Conservation (phyloP, 75 land plant species). For the Pinus tabuliformis region DNA sequence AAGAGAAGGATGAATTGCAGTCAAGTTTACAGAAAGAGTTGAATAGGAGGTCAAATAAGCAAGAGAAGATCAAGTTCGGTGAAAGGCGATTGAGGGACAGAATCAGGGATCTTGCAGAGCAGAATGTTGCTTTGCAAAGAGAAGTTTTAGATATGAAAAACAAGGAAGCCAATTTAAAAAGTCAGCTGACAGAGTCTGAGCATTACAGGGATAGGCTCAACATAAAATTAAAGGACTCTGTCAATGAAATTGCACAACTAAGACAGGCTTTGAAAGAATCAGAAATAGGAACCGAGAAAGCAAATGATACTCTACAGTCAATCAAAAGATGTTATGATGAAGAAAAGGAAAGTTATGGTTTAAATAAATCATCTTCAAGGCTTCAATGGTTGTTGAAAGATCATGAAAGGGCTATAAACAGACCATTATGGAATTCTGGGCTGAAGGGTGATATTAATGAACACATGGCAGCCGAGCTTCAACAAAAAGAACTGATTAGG, state of each 20-base stretch:
- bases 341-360: constrained; percentile 58
- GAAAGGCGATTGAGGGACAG: constrained; percentile 73
- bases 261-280: constrained; percentile 34
- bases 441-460: constrained; percentile 37
- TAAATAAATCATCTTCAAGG: constrained; percentile 48
- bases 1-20: too few species aligned
- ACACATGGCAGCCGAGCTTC: constrained; percentile 40
- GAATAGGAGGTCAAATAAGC: too few species aligned
- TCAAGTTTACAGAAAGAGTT: too few species aligned
- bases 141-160: constrained; percentile 56
- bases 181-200: constrained; percentile 27
- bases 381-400: constrained; percentile 68
- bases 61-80: constrained; percentile 51
- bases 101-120: constrained; percentile 80
- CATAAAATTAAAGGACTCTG: constrained; percentile 28
- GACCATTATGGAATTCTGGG: constrained; percentile 41
- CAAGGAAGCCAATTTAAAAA: constrained; percentile 37
- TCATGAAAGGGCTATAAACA: constrained; percentile 82
- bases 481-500: constrained; percentile 31
- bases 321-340: constrained; percentile 43
- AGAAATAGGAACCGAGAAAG: constrained; percentile 25
- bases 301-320: constrained; percentile 38
- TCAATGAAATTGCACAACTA: constrained; percentile 35
- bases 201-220: constrained; percentile 23
- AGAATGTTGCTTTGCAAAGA: constrained; percentile 80